phyloP scores from a whole-genome alignment of 2,329 filamentous ascomycete genomes.

The Mycosphaerella arachidis region DNA sequence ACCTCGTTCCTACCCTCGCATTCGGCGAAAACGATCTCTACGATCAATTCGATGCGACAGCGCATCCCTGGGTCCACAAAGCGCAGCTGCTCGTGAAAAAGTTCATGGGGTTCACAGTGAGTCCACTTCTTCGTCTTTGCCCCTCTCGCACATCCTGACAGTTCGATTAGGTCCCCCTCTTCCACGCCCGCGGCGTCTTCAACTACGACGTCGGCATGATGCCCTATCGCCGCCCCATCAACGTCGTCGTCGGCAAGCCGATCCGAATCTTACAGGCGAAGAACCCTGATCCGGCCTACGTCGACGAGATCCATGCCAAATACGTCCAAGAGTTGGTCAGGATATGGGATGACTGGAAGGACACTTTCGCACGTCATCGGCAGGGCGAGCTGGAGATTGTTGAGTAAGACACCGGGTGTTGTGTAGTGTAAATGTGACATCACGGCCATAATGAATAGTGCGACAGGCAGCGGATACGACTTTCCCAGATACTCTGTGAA shows the following conservation, averaged over 20 bases:
- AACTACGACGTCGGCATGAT: slow-evolving; percentile 97
- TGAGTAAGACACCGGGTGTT: slow-evolving; percentile 38
- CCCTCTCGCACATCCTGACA: slow-evolving; percentile 59
- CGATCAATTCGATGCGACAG: slow-evolving; percentile 74
- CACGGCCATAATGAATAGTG: background rate
- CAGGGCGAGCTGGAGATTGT: slow-evolving; percentile 64
- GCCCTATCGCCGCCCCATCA: slow-evolving; percentile 83
- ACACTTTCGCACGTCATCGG: slow-evolving; percentile 62
- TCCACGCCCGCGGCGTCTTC: slow-evolving; percentile 87
- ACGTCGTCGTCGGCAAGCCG: slow-evolving; percentile 82
- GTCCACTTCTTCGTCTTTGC: slow-evolving; percentile 50
- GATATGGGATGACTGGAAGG: slow-evolving; percentile 74
- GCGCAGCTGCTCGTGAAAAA: slow-evolving; percentile 81
- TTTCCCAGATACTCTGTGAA: background rate
- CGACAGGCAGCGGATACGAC: background rate
- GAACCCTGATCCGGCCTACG: slow-evolving; percentile 67
- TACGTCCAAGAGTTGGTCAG: slow-evolving; percentile 73
- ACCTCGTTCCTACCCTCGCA: slow-evolving; percentile 83
- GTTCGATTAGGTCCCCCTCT: slow-evolving; percentile 66
- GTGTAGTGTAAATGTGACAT: background rate
- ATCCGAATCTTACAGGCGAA: slow-evolving; percentile 63
- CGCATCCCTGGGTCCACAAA: slow-evolving; percentile 74
- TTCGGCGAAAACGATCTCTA: slow-evolving; percentile 98
- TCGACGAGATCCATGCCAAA: slow-evolving; percentile 71
- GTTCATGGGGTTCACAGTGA: slow-evolving; percentile 85